Evolutionary conservation across 139 green algal species (phyloP), one percentile per base, ranked within the genome.

Genomic region (Chlorella vulgaris): DNA sequence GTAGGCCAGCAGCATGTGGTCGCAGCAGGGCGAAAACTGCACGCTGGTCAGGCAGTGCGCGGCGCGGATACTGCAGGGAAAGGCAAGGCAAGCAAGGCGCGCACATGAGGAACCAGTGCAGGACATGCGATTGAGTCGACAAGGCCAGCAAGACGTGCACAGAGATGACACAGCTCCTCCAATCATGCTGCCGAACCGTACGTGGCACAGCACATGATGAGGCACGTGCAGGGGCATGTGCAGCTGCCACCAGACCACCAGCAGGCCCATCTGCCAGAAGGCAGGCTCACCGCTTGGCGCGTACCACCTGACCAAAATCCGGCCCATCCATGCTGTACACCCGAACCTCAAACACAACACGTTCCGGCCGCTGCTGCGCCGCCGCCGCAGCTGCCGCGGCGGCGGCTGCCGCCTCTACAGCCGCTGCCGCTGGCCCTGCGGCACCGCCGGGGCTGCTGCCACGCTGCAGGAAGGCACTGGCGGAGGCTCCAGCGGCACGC

Each of bases 1-100:
- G 81, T 98, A 98, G 3, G 95, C 93, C 38, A 98, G 84, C 63
- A 98, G 87, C 50, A 98, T 69, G 80, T 98, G 94, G 60, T 89
- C 62, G 2, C 86, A 92, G 4, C 89, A 91, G 53, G 95, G 95
- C 8, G 91, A 96, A 82, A 98, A 95, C 88, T 98, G 95, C 24
- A 98, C 89, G 63, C 84, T 93, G n/a, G 95, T 98, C 47, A 98
- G 88, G 90, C 95, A 98, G 89, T 98, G 95, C 8, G 94, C 95
- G 8, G 95, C 95, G n/a, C 84, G 87, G n/a, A 98, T 88, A 39
- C 80, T 83, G 73, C 74, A 40, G 21, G 19, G 29, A 7, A 8
- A n/a, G 36, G 24, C 6, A 36, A 26, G 67, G 3, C 24, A 2
- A 36, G 67, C 36, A 28, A 26, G 66, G 18, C 29, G n/a, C 21